Conservation (phyloP, 495 filamentous ascomycete genomes). For the Penicillium diatomitis region DNA sequence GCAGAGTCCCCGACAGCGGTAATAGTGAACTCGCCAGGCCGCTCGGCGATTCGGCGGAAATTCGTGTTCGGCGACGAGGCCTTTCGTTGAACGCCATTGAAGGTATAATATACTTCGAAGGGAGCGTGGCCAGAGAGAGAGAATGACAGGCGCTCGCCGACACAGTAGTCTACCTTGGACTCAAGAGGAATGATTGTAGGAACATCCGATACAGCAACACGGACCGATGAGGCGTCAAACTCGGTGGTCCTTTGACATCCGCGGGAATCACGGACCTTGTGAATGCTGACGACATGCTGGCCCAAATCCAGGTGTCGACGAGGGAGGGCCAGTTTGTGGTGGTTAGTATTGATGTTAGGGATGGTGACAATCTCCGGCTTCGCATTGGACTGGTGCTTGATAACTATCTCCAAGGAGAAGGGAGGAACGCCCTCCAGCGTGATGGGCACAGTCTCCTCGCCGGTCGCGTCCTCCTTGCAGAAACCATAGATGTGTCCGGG, state of each 20-base stretch:
- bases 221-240: constrained; percentile 58
- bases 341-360: constrained; percentile 61
- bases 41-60: constrained; percentile 86
- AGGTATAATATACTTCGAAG: constrained; percentile 88
- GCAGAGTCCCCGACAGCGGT: constrained; percentile 74
- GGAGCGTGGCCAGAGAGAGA: constrained; percentile 79
- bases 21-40: constrained; percentile 79
- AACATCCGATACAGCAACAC: constrained; percentile 82
- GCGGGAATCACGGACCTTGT: constrained; percentile 75
- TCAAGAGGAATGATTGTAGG: constrained; percentile 85
- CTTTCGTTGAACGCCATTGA: constrained; percentile 66
- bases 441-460: constrained; percentile 79
- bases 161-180: constrained; percentile 82
- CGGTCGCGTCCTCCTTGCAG: constrained; percentile 73
- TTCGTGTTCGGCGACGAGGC: constrained; percentile 66
- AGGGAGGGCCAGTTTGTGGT: constrained; percentile 74
- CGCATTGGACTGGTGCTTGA: constrained; percentile 78
- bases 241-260: constrained; percentile 71
- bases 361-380: constrained; percentile 73
- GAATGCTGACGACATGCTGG: constrained; percentile 75
- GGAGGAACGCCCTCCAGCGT: constrained; percentile 74
- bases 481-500: constrained; percentile 93
- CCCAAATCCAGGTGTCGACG: constrained; percentile 72
- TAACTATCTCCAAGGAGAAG: constrained; percentile 80
- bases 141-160: constrained; percentile 87